These are phyloP conservation scores for Spirogloea muscicola DNA, from an alignment of 139 green algal species.

Conservation along the genomic window DNA sequence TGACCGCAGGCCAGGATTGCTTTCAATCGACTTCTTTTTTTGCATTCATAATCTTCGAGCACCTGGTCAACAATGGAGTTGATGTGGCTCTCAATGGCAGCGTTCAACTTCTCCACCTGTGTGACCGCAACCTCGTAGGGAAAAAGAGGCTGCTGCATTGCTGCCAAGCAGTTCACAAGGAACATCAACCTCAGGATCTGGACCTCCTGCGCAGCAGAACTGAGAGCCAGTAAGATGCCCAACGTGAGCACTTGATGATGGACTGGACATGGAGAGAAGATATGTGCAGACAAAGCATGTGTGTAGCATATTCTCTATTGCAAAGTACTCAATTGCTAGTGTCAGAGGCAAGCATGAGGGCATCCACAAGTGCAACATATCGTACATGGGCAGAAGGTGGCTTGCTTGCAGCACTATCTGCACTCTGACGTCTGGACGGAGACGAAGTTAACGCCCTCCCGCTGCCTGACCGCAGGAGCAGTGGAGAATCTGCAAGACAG, in stretches of 20 bases:
- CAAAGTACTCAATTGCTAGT: too few relatives aligned
- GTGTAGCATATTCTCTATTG: too few relatives aligned
- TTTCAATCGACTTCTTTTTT: background rate
- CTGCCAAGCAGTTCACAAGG: conserved; percentile 44
- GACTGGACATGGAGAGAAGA: background rate
- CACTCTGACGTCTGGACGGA: too few relatives aligned
- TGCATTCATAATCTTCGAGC: too few relatives aligned
- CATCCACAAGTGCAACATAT: too few relatives aligned
- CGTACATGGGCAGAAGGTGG: too few relatives aligned
- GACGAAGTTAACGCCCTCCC: too few relatives aligned
- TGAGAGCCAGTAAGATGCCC: background rate
- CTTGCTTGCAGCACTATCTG: too few relatives aligned
- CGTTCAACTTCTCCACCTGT: background rate
- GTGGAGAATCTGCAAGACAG: too few relatives aligned
- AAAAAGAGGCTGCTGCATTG: conserved; percentile 17
- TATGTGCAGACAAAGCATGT: background rate
- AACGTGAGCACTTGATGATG: background rate
- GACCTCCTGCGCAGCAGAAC: background rate
- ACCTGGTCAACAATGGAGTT: background rate
- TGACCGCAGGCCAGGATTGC: background rate
- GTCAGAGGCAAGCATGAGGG: too few relatives aligned
- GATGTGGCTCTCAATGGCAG: conserved; percentile 12
- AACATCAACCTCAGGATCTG: conserved; percentile 29
- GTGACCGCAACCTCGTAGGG: background rate
- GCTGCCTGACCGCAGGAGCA: too few relatives aligned